phyloP scores from a whole-genome alignment of 2,329 filamentous ascomycete genomes.

The Colletotrichum musicola region DNA sequence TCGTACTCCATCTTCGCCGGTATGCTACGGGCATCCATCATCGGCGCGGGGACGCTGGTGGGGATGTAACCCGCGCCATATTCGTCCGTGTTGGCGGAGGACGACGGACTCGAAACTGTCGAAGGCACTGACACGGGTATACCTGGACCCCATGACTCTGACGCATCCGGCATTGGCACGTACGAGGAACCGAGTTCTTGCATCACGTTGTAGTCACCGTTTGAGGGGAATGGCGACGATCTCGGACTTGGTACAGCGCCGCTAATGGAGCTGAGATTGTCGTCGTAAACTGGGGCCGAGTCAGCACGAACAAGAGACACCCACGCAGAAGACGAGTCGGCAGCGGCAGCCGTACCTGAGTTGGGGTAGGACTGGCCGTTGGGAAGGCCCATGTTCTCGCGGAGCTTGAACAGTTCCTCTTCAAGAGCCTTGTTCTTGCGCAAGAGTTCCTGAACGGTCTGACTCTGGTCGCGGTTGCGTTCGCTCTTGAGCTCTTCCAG shows the following conservation, averaged over 20 bases:
- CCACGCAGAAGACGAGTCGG: conserved; percentile 37
- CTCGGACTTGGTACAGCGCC: conserved; percentile 58
- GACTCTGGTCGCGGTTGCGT: conserved; percentile 62
- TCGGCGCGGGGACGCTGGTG: conserved; percentile 60
- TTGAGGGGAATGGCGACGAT: conserved; percentile 58
- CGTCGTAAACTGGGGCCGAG: conserved; percentile 54
- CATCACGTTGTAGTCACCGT: conserved; percentile 57
- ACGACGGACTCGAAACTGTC: conserved; percentile 65
- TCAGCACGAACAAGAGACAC: conserved; percentile 36
- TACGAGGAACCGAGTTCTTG: conserved; percentile 58
- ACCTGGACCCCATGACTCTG: conserved; percentile 60
- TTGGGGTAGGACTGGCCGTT: conserved; percentile 56
- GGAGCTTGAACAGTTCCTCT: conserved; percentile 62
- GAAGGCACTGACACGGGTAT: conserved; percentile 60
- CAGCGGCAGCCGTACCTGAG: conserved; percentile 51
- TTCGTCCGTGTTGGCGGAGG: conserved; percentile 62
- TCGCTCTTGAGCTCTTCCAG: conserved; percentile 76
- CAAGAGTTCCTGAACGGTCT: conserved; percentile 64
- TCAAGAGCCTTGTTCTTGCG: conserved; percentile 67
- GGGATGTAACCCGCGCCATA: conserved; percentile 62
- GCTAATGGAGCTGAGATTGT: conserved; percentile 53
- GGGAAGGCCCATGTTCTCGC: conserved; percentile 59
- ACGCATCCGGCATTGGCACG: conserved; percentile 55
- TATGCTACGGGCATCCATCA: conserved; percentile 53
- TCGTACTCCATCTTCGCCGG: conserved; percentile 56